Base-by-base conservation (phyloP, 2,329 filamentous ascomycete genomes). In the Amesomyces nigricolor region DNA sequence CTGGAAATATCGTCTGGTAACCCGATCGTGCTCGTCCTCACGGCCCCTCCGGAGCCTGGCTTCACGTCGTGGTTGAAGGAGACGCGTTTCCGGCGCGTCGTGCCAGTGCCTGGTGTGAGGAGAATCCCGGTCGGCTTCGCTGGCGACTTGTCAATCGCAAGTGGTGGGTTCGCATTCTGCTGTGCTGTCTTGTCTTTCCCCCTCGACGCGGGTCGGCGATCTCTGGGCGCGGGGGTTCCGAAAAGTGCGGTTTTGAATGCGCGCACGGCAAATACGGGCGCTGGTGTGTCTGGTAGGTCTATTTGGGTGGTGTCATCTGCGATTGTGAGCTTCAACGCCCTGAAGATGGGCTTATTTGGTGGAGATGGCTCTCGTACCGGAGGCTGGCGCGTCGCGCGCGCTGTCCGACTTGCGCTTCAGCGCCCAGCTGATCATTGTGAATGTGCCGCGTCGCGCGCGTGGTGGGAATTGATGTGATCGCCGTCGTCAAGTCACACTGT, bases 241-340 rank as follows among this genome's bases (percentile, higher is more conserved):
- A 86, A 86, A 45, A 87, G 68, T 26, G 81, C 83, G 62, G 77
- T 82, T 63, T 81, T 85, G 64, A 87, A 73, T 5, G 83, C 83
- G 57, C 83, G 78, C 38, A 83, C 83, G 2, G 83, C 83, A 65
- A 87, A 87, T 0, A 86, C 78, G 2, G 83, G 83, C 0, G 81
- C 83, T 6, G 83, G 83, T 14, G 83, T 87, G 62, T 86, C 83
- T 39, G 83, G 82, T 32, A 74, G 73, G 14, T 86, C 82, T 40
- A 79, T 62, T 58, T 78, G 76, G 0, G 71, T 75, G 47, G 61
- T 59, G 40, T 76, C 73, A 44, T 71, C 72, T 75, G 55, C 19
- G 43, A 19, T 32, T 51, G 38, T 58, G 35, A 56, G n/a, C 54
- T 47, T 7, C 30, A 6, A 29, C 11, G 16, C 44, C 16, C 42